These are phyloP conservation scores for Brassica cretica DNA, from an alignment of 345 rosid species.

Conservation along the genomic window DNA sequence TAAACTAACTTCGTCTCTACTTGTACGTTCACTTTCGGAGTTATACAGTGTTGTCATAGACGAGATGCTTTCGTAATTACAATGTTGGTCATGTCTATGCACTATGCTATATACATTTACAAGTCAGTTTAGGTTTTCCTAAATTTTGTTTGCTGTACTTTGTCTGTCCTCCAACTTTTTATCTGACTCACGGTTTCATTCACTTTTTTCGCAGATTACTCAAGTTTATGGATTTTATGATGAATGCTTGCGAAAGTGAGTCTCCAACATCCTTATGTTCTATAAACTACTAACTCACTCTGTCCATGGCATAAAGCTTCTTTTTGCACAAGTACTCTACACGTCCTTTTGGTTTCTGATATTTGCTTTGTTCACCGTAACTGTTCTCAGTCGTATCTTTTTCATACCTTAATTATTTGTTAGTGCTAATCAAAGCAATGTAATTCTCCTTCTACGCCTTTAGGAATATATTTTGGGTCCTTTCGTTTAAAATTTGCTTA, in stretches of 20 bases:
- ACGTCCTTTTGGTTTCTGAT: background rate
- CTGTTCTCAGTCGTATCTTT: background rate
- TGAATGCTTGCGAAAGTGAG: constrained; percentile 98
- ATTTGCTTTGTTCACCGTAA: background rate
- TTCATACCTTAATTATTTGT: background rate
- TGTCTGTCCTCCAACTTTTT: background rate
- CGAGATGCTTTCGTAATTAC: background rate
- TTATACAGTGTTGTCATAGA: background rate
- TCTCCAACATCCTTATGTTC: constrained; percentile 32
- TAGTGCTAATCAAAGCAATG: background rate
- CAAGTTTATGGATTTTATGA: constrained; percentile 99
- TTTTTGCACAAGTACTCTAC: background rate
- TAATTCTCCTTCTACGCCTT: background rate
- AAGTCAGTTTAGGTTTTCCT: background rate
- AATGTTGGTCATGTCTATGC: background rate
- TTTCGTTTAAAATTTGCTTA: constrained; percentile 7
- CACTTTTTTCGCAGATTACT: constrained; percentile 66
- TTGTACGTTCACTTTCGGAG: constrained; percentile 9
- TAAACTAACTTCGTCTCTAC: constrained; percentile 24
- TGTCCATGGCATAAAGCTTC: background rate
- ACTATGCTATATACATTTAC: background rate
- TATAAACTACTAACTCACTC: background rate
- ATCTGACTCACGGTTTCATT: constrained; percentile 34
- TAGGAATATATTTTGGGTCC: background rate
- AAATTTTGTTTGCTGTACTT: background rate